Evolutionary conservation across 2,329 filamentous ascomycete species (phyloP), one percentile per base, ranked within the genome.

Genomic region (Fusarium mangiferae): DNA sequence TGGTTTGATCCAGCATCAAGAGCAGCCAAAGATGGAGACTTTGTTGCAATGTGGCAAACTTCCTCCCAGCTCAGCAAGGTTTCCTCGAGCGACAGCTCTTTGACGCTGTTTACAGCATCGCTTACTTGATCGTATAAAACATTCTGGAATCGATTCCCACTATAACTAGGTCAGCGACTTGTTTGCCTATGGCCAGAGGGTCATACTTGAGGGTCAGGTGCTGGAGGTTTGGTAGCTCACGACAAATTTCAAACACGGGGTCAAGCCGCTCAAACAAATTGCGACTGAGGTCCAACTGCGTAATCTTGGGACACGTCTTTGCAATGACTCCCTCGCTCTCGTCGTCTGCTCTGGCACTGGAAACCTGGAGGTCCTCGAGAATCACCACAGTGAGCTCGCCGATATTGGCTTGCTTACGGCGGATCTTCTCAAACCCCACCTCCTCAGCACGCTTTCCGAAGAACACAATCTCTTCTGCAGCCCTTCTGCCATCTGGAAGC

Each of bases 401-500:
- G 38, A 98, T 86, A 79, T 92, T 87, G 75, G 95, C 92, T 78
- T 97, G 91, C 82, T 95, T 90, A 74, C 89, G 89, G 48, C 93
- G 90, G 75, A 98, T 94, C 86, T 98, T 98, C 76, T 97, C 95
- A 77, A 98, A 98, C 36, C 96, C 96, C 39, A 98, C 90, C 83
- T 98, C 96, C 83, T 98, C 93, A 10, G 94, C 96, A 24, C 95
- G 89, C 83, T 98, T 98, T 42, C 83, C 93, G 84, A 86, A 97
- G 87, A 87, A 92, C 62, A 87, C 84, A 71, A 97, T 92, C 55
- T 90, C 86, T 5, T 78, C 76, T 14, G 77, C 80, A 12, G 78
- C 67, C 36, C 76, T 76, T 13, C 87, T 86, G 13, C 83, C 80
- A 18, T 83, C 79, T 33, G 79, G 70, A 22, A 78, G 72, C 15